Conservation (phyloP, 306 rosid species). For the Quercus rubra region DNA sequence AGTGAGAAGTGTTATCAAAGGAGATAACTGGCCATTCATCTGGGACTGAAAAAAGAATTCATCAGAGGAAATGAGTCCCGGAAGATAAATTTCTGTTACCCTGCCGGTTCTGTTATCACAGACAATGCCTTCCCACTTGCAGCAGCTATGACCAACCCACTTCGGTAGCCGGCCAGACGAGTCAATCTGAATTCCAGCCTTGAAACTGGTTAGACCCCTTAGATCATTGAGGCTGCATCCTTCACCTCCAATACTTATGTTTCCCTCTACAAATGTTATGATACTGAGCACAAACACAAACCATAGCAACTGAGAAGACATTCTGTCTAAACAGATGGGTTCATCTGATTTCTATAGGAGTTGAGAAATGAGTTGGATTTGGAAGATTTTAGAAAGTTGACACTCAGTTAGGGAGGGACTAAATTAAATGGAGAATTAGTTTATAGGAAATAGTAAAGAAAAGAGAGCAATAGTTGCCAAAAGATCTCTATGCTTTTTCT, state of each 20-base stretch:
- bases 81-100: constrained; percentile 49
- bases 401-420: not conserved
- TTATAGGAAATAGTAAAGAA: not conserved
- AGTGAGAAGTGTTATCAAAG: constrained; percentile 50
- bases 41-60: constrained; percentile 40
- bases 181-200: constrained; percentile 48
- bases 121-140: constrained; percentile 62
- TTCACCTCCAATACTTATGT: not conserved
- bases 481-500: constrained; percentile 23
- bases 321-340: constrained; percentile 10
- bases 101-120: constrained; percentile 54
- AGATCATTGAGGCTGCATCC: constrained; percentile 50
- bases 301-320: constrained; percentile 25
- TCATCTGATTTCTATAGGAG: not conserved
- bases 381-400: not conserved
- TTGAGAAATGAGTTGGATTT: not conserved
- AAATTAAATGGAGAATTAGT: not conserved
- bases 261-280: constrained; percentile 20
- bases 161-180: constrained; percentile 48
- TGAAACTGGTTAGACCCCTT: constrained; percentile 57
- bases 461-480: constrained; percentile 9
- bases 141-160: constrained; percentile 55
- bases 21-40: constrained; percentile 50
- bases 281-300: constrained; percentile 27
- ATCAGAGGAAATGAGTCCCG: constrained; percentile 51